Evolutionary conservation across 1,284 basidiomycete species (phyloP).

Genomic region (Heterobasidion parviporum): DNA sequence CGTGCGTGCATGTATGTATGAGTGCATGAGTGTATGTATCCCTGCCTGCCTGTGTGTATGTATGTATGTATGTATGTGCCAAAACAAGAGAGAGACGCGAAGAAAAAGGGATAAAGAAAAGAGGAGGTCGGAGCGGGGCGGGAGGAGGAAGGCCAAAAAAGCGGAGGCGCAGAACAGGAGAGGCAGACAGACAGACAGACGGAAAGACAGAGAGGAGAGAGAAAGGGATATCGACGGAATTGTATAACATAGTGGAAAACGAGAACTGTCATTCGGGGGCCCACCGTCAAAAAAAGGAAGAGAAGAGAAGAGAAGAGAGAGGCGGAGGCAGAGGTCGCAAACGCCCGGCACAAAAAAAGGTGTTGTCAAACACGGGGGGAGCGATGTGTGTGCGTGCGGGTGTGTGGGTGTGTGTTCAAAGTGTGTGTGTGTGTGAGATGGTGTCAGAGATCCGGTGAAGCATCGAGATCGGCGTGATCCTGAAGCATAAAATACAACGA

Average conservation of each 20-base stretch:
- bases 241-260: conserved; percentile 6
- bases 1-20: conserved; percentile 2
- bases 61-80: conserved; percentile 9
- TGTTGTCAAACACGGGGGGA: neutral
- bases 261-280: neutral
- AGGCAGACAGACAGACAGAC: neutral
- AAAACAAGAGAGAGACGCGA: too few relatives aligned
- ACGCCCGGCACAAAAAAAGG: too few relatives aligned
- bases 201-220: neutral
- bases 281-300: conserved; percentile 11
- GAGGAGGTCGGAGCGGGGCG: too few relatives aligned
- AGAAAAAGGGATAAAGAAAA: too few relatives aligned
- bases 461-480: conserved; percentile 21
- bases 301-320: conserved; percentile 16
- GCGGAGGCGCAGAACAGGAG: neutral
- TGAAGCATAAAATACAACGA: conserved; percentile 30
- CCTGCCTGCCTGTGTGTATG: conserved; percentile 9
- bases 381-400: neutral
- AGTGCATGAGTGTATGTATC: neutral
- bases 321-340: neutral
- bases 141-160: too few relatives aligned
- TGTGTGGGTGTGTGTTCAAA: too few relatives aligned
- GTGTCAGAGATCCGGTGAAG: conserved; percentile 18
- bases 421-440: too few relatives aligned
- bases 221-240: conserved; percentile 4